phyloP scores from a whole-genome alignment of 768 basidiomycete species.

The Austroboletus eburneus region DNA sequence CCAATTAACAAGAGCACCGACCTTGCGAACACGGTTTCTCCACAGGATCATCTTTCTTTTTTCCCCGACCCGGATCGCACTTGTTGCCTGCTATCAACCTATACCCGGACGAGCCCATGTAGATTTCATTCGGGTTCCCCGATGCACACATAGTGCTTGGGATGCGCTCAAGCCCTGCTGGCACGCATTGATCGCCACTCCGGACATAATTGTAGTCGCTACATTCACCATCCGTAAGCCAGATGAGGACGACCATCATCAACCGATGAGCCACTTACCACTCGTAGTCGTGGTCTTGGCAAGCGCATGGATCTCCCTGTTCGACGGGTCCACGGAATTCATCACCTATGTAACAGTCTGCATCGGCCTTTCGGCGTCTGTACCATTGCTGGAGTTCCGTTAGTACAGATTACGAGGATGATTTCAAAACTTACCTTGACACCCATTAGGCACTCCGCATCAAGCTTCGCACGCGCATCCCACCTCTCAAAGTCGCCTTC shows the following conservation, averaged over 20 bases:
- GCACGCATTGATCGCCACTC: conserved; percentile 69
- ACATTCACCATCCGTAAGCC: background rate
- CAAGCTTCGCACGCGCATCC: conserved; percentile 68
- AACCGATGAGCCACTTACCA: conserved; percentile 57
- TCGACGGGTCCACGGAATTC: conserved; percentile 85
- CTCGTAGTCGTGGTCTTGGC: conserved; percentile 87
- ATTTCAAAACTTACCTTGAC: conserved; percentile 60
- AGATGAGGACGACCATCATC: background rate
- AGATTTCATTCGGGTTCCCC: conserved; percentile 52
- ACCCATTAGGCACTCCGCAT: conserved; percentile 86
- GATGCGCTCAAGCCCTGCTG: conserved; percentile 84
- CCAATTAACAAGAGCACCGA: conserved; percentile 21
- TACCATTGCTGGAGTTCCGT: conserved; percentile 82
- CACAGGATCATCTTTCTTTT: conserved; percentile 63
- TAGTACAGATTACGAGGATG: background rate
- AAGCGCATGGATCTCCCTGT: conserved; percentile 79
- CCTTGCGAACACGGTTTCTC: conserved; percentile 78
- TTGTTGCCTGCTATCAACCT: conserved; percentile 90
- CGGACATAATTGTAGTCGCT: conserved; percentile 91
- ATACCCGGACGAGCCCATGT: conserved; percentile 88
- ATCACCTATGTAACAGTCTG: conserved; percentile 85
- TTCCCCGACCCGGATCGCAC: conserved; percentile 57
- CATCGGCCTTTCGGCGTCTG: conserved; percentile 72
- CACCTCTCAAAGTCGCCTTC: conserved; percentile 78
- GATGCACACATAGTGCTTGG: conserved; percentile 65